Evolutionary conservation across 2,329 filamentous ascomycete genomes (phyloP), one percentile per base, ranked within the genome.

Genomic region (Aspergillus sp.): DNA sequence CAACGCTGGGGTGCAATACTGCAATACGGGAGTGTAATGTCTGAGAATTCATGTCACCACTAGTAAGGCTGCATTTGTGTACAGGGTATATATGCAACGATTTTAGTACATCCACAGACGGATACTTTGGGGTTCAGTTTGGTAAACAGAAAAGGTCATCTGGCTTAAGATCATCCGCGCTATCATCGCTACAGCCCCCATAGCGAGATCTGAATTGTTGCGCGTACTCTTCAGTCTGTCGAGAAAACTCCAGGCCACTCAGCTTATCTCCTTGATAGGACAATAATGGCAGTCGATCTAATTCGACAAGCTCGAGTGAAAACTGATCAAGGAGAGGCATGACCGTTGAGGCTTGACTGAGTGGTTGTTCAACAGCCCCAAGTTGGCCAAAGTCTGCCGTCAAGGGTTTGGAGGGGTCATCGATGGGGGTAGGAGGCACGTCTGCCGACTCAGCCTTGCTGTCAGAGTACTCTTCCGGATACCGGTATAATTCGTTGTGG

Each of bases 401-500:
- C 47, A 64, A 50, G 25, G 54, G 49, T 47, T 60, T 38, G 0
- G 53, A 43, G 5, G 54, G 52, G 19, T 68, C 61, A 9, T 62
- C 50, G 11, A 58, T 49, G 11, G 38, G 21, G 16, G 50, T 41
- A 32, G 54, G 36, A 17, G 17, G 19, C 5, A 9, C 19, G n/a
- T 54, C 42, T 5, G 34, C 36, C 5, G 43, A 7, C 19, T 49
- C 38, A n/a, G 58, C 2, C 45, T 46, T 46, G 10, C 29, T 34
- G 13, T 58, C 54, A 3, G 45, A 38, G 53, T 73, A 84, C 62
- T 85, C 92, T 69, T 96, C 91, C 0, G 91, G 91, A 1, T 79
- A 66, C 36, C 83, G 81, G 54, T 84, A 85, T 4, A 95, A 74
- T 59, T 97, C 92, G 54, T 81, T 84, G 69, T 97, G 92, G 0